These are phyloP conservation scores for Acacia crassicarpa DNA, from an alignment of 306 rosid species.

Conservation along the genomic window DNA sequence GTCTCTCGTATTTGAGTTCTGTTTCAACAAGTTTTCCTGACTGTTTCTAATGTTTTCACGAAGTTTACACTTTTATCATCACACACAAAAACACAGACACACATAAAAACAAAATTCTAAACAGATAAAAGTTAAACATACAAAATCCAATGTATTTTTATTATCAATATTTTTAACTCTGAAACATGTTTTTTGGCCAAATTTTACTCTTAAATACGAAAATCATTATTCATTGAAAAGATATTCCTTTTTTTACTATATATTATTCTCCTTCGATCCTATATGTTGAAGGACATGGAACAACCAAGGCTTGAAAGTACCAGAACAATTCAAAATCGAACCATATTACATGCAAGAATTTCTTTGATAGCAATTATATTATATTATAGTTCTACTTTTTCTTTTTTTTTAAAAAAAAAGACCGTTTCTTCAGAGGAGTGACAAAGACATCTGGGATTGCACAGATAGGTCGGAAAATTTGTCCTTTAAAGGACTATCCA, in stretches of 20 bases:
- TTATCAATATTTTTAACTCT: too few relatives aligned
- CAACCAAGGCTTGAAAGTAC: neutral
- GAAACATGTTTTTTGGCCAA: too few relatives aligned
- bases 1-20: neutral
- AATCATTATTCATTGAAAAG: too few relatives aligned
- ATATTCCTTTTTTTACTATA: neutral
- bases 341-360: neutral
- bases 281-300: neutral
- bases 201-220: too few relatives aligned
- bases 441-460: neutral
- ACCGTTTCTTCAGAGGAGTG: neutral
- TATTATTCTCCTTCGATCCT: neutral
- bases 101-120: too few relatives aligned
- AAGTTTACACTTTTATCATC: too few relatives aligned
- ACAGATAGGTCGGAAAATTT: neutral
- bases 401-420: too few relatives aligned
- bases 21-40: too few relatives aligned
- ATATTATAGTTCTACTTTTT: too few relatives aligned
- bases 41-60: neutral
- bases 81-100: too few relatives aligned
- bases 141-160: too few relatives aligned
- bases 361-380: neutral
- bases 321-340: neutral
- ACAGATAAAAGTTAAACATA: too few relatives aligned
- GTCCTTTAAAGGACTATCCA: neutral